phyloP scores from a whole-genome alignment of 345 rosid genomes.

The Boechera divaricarpa region DNA sequence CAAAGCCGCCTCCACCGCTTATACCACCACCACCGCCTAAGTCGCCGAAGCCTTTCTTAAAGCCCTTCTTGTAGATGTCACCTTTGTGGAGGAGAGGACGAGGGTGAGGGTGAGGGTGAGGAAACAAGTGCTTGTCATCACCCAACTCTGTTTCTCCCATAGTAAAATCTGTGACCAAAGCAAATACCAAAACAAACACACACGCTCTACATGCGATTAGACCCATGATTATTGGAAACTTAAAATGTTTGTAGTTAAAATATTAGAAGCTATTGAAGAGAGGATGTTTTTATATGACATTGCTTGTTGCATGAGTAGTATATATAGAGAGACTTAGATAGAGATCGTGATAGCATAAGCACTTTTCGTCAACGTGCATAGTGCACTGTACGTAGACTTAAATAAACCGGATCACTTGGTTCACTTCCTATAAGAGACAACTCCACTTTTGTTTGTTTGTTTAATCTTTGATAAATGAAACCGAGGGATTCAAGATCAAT shows the following conservation, averaged over 20 bases:
- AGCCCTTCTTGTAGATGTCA: slow-evolving; percentile 42
- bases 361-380: slow-evolving; percentile 8
- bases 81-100: slow-evolving; percentile 40
- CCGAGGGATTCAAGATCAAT: neutral
- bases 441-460: neutral
- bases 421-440: neutral
- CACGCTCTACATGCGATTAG: slow-evolving; percentile 11
- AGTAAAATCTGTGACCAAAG: slow-evolving; percentile 22
- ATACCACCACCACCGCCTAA: slow-evolving; percentile 40
- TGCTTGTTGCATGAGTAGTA: slow-evolving; percentile 23
- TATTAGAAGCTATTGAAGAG: slow-evolving; percentile 12
- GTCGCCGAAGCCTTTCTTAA: slow-evolving; percentile 39
- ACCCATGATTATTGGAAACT: slow-evolving; percentile 25
- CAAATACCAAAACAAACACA: slow-evolving; percentile 40
- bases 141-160: slow-evolving; percentile 35
- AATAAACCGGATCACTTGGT: slow-evolving; percentile 25
- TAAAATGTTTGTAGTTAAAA: neutral
- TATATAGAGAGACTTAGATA: slow-evolving; percentile 17
- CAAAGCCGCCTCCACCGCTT: slow-evolving; percentile 39
- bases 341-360: slow-evolving; percentile 6
- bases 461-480: neutral
- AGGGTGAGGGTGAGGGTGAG: slow-evolving; percentile 42
- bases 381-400: neutral
- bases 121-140: slow-evolving; percentile 41
- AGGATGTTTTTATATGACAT: slow-evolving; percentile 5